Conservation (phyloP, 1,139 yeast species). For the Scheffersomyces stambukii region DNA sequence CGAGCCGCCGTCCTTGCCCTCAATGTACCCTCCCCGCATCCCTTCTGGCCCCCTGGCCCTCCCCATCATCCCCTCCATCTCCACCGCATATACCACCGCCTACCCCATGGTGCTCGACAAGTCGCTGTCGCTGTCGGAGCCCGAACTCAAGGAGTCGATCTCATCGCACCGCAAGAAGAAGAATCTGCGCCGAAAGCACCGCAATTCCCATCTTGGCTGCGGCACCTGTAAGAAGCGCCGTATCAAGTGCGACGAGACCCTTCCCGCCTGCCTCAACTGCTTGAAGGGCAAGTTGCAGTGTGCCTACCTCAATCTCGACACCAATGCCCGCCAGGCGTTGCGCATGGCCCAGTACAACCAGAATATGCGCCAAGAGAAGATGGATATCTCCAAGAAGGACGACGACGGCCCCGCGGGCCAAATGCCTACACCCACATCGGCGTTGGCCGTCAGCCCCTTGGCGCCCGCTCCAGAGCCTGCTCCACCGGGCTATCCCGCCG, state of each 20-base stretch:
- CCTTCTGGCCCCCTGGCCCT: neutral
- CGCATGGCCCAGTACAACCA: constrained; percentile 51
- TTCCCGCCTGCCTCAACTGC: constrained; percentile 61
- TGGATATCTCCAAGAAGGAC: constrained; percentile 13
- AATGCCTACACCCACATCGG: constrained; percentile 2
- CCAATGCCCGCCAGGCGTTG: constrained; percentile 47
- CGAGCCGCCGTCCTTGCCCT: neutral
- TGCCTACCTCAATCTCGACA: constrained; percentile 50
- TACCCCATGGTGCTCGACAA: neutral
- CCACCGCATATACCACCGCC: constrained; percentile 2
- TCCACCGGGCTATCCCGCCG: neutral
- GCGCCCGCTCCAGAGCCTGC: neutral
- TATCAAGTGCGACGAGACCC: constrained; percentile 63
- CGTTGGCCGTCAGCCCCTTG: neutral
- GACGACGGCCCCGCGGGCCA: no score
- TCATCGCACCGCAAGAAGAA: constrained; percentile 24
- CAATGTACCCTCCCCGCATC: neutral
- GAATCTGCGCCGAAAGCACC: constrained; percentile 55
- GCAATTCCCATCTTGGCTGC: constrained; percentile 62
- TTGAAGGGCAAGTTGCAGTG: constrained; percentile 54
- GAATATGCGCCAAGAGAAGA: constrained; percentile 31
- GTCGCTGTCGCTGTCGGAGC: constrained; percentile 1
- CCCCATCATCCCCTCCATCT: constrained; percentile 3
- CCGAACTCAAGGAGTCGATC: constrained; percentile 8
- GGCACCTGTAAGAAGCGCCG: constrained; percentile 64